A percentile compares a stretch with the other conserved stretches of the same genome.
These are phyloP conservation scores for Yarrowia divulgata DNA, from an alignment of 805 yeast genomes.

Conservation along the genomic window DNA sequence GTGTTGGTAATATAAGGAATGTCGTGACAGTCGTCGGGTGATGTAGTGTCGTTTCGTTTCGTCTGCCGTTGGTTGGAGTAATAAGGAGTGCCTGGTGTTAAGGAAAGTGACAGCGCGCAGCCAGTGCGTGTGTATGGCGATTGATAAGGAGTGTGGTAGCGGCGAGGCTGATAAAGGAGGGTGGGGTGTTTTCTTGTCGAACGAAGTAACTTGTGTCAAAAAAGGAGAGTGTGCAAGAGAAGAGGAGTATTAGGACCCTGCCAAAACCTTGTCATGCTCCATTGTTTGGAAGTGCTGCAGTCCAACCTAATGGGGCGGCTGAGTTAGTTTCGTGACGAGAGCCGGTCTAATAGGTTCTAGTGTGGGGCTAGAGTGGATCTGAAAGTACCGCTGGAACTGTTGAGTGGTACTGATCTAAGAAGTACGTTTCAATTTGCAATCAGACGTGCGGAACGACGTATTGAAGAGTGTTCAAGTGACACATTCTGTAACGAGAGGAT, in stretches of 20 bases:
- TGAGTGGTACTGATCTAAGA: not conserved
- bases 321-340: not conserved
- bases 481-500: conserved; percentile 21
- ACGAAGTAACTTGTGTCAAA: conserved; percentile 20
- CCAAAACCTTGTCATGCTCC: conserved; percentile 22
- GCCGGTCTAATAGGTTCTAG: not conserved
- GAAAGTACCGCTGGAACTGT: not conserved
- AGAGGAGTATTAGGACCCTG: conserved; percentile 29
- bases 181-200: not conserved
- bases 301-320: conserved; percentile 24
- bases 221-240: conserved; percentile 15
- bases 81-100: not conserved
- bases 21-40: conserved; percentile 18
- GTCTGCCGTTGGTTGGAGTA: not conserved
- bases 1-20: conserved; percentile 5
- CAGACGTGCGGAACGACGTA: not conserved
- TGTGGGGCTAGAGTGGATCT: not conserved
- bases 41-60: not conserved
- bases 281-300: conserved; percentile 17
- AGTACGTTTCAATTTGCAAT: not conserved
- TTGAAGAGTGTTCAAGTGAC: not conserved
- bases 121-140: conserved; percentile 15
- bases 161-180: conserved; percentile 23
- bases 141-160: conserved; percentile 17
- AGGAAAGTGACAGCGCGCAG: conserved; percentile 16